Evolutionary conservation across 805 yeast genomes (phyloP).

Genomic region (Torulaspora quercuum): DNA sequence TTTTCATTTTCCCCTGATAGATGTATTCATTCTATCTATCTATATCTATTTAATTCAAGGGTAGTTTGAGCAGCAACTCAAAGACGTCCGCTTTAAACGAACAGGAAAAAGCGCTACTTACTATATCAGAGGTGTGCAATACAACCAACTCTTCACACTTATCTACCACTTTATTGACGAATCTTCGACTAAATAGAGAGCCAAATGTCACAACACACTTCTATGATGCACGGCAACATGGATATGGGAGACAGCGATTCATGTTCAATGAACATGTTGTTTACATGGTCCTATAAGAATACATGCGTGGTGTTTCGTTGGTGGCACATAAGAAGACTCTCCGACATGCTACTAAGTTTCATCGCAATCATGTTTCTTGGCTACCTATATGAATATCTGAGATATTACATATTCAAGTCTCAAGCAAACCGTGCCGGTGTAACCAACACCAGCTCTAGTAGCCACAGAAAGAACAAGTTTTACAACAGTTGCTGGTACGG

Average conservation of each 20-base stretch:
- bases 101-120: too few relatives aligned
- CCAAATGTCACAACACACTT: slow-evolving; percentile 13
- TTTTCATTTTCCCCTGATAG: slow-evolving; percentile 1
- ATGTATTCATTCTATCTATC: too few relatives aligned
- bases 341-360: slow-evolving; percentile 52
- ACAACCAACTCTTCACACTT: too few relatives aligned
- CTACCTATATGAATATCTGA: slow-evolving; percentile 57
- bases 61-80: too few relatives aligned
- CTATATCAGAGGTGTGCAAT: too few relatives aligned
- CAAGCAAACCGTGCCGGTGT: slow-evolving; percentile 11
- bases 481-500: slow-evolving; percentile 52
- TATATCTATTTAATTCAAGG: too few relatives aligned
- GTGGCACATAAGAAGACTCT: slow-evolving; percentile 67
- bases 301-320: slow-evolving; percentile 70
- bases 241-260: slow-evolving; percentile 29
- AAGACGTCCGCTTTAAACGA: too few relatives aligned
- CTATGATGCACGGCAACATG: slow-evolving; percentile 25
- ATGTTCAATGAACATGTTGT: slow-evolving; percentile 68
- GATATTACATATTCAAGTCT: slow-evolving; percentile 15
- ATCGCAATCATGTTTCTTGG: slow-evolving; percentile 47
- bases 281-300: slow-evolving; percentile 74
- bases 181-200: neutral
- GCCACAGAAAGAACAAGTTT: slow-evolving; percentile 16
- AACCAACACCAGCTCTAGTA: slow-evolving; percentile 5
- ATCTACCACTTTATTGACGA: too few relatives aligned